phyloP scores from a whole-genome alignment of 768 basidiomycete species.

The Amyloporia xantha region DNA sequence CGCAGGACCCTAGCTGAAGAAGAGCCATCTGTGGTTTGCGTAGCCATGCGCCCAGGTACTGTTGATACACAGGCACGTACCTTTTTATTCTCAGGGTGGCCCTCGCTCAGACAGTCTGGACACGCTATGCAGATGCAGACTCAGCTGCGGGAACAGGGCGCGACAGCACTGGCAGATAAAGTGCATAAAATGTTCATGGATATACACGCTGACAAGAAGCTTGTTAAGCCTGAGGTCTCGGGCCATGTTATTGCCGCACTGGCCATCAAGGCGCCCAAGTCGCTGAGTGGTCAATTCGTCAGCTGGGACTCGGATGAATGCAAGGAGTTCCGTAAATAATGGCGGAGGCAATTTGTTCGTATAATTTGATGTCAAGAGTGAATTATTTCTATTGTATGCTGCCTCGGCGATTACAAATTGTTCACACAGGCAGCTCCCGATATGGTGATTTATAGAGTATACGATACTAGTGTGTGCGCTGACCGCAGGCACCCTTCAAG shows the following conservation, averaged over 20 bases:
- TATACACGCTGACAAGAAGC: constrained; percentile 53
- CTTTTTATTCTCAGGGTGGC: background rate
- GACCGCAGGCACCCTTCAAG: too few relatives aligned
- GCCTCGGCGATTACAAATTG: too few relatives aligned
- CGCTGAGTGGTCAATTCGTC: constrained; percentile 70
- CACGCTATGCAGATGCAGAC: constrained; percentile 61
- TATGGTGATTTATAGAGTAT: too few relatives aligned
- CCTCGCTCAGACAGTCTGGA: too few relatives aligned
- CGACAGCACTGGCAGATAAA: constrained; percentile 43
- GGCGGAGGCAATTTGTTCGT: constrained; percentile 13
- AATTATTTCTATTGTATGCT: too few relatives aligned
- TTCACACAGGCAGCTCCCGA: too few relatives aligned
- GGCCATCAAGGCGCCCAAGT: constrained; percentile 54
- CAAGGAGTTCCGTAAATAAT: constrained; percentile 38
- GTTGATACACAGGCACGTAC: constrained; percentile 71
- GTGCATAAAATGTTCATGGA: constrained; percentile 55
- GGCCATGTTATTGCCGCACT: constrained; percentile 78
- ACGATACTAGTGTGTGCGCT: too few relatives aligned
- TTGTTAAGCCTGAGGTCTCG: constrained; percentile 67
- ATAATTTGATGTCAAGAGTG: constrained; percentile 1
- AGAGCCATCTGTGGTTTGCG: constrained; percentile 65
- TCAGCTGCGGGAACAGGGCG: constrained; percentile 43
- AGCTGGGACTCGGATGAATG: constrained; percentile 75
- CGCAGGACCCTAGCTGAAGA: constrained; percentile 77
- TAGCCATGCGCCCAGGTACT: constrained; percentile 83